A percentile compares a stretch with the other conserved stretches of the same genome.
phyloP scores from a whole-genome alignment of 345 rosid species.

The Heritiera littoralis region DNA sequence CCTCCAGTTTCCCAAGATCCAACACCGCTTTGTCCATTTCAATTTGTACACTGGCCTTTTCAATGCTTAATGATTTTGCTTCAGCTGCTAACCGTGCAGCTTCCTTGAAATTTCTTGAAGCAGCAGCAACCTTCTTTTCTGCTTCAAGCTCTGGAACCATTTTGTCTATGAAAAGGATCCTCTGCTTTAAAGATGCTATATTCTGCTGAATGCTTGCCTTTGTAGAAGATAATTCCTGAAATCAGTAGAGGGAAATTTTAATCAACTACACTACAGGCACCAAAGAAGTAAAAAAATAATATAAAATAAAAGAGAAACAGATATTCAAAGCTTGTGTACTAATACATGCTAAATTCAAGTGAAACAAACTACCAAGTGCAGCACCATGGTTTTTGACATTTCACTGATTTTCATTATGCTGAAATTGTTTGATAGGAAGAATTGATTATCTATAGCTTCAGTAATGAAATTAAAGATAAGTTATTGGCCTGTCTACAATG shows the following conservation, averaged over 20 bases:
- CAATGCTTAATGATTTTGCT: constrained; percentile 70
- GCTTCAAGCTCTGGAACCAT: constrained; percentile 83
- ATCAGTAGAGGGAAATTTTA: constrained; percentile 19
- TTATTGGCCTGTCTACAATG: background rate
- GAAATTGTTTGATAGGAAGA: background rate
- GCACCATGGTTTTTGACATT: background rate
- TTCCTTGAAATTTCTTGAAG: constrained; percentile 89
- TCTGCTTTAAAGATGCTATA: constrained; percentile 68
- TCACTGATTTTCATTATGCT: background rate
- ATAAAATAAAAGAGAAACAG: background rate
- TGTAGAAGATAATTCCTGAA: constrained; percentile 69
- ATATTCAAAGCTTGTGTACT: background rate
- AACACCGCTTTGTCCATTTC: constrained; percentile 53
- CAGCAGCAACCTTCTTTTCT: constrained; percentile 87
- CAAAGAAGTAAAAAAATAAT: background rate
- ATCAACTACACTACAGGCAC: constrained; percentile 17
- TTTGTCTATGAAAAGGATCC: constrained; percentile 68
- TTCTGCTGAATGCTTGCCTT: constrained; percentile 85
- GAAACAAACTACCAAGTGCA: constrained; percentile 9
- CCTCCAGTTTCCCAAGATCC: constrained; percentile 60
- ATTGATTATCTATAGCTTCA: background rate
- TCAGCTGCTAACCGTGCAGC: constrained; percentile 91
- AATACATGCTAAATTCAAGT: background rate
- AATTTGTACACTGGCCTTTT: constrained; percentile 58
- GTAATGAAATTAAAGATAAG: background rate